Percentiles rank a stretch among this genome's conserved stretches.
phyloP scores from a whole-genome alignment of 352 stramenopile species.

The Aphanomyces stellatus region DNA sequence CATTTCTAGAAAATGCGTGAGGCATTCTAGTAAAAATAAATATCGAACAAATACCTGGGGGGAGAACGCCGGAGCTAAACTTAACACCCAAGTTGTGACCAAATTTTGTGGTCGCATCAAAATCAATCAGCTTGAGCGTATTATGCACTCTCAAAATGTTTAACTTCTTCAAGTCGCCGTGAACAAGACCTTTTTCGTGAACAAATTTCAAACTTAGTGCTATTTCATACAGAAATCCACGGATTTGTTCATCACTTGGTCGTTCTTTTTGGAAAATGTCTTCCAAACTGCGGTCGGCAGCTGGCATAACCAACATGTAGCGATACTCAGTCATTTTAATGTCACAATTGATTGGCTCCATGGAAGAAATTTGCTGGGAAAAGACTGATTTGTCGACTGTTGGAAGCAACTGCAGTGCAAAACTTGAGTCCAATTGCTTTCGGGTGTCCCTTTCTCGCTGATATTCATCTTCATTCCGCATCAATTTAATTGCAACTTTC shows the following conservation, averaged over 20 bases:
- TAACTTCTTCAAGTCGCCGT: slow-evolving; percentile 23
- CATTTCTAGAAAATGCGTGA: too few relatives aligned
- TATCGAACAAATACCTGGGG: too few relatives aligned
- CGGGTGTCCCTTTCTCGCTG: not conserved
- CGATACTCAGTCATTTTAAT: not conserved
- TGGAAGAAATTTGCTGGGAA: not conserved
- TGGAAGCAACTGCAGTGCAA: not conserved
- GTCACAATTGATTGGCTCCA: not conserved
- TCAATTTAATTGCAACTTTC: not conserved
- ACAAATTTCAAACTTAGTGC: not conserved
- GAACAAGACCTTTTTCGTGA: slow-evolving; percentile 1
- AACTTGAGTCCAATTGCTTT: not conserved
- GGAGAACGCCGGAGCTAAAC: slow-evolving; percentile 20
- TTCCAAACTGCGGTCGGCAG: not conserved
- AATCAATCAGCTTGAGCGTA: slow-evolving; percentile 20
- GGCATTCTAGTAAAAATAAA: too few relatives aligned
- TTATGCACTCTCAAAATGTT: slow-evolving; percentile 19
- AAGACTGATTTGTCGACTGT: not conserved
- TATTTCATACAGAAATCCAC: not conserved
- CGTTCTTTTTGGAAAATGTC: slow-evolving; percentile 2
- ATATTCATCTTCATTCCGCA: not conserved
- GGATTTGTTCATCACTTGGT: not conserved
- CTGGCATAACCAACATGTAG: not conserved
- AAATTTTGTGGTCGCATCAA: slow-evolving; percentile 1
- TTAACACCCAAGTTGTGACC: slow-evolving; percentile 2